phyloP scores from a whole-genome alignment of 2,329 filamentous ascomycete genomes.

The Ramularia endophylla region DNA sequence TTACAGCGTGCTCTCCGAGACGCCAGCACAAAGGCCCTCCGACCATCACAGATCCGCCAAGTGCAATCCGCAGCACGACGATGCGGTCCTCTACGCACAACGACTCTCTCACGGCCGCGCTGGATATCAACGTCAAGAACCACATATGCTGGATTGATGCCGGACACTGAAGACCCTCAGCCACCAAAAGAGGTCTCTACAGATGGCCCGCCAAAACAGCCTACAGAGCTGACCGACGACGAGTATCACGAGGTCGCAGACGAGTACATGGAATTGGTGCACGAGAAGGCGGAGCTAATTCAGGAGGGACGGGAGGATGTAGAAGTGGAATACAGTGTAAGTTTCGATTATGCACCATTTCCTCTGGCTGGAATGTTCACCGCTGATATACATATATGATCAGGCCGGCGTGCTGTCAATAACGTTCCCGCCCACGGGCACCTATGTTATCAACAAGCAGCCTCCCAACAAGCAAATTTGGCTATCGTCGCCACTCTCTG shows the following conservation, averaged over 20 bases:
- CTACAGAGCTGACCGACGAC: slow-evolving; percentile 60
- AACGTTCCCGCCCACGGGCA: slow-evolving; percentile 62
- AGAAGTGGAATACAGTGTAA: slow-evolving; percentile 84
- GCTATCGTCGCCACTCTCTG: slow-evolving; percentile 85
- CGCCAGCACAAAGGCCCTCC: slow-evolving; percentile 15
- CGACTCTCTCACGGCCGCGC: slow-evolving; percentile 7
- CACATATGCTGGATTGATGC: slow-evolving; percentile 35
- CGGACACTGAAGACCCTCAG: slow-evolving; percentile 35
- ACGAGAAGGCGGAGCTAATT: slow-evolving; percentile 60
- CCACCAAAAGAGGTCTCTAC: slow-evolving; percentile 30
- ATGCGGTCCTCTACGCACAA: slow-evolving; percentile 8
- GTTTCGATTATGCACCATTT: too few relatives aligned
- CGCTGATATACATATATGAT: slow-evolving; percentile 5
- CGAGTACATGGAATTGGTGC: slow-evolving; percentile 59
- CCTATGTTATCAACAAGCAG: slow-evolving; percentile 97
- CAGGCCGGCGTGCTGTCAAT: slow-evolving; percentile 84
- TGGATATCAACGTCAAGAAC: slow-evolving; percentile 16
- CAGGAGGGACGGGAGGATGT: slow-evolving; percentile 69
- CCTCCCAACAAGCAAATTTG: slow-evolving; percentile 97
- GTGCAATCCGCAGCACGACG: slow-evolving; percentile 3
- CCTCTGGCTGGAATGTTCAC: too few relatives aligned
- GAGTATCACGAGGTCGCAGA: slow-evolving; percentile 77
- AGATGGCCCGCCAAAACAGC: slow-evolving; percentile 37
- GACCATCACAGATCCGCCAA: slow-evolving; percentile 6
- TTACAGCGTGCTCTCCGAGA: slow-evolving; percentile 18